Evolutionary conservation across 2,329 filamentous ascomycete species (phyloP), one percentile per base, ranked within the genome.

Genomic region (Fusarium vanettenii): DNA sequence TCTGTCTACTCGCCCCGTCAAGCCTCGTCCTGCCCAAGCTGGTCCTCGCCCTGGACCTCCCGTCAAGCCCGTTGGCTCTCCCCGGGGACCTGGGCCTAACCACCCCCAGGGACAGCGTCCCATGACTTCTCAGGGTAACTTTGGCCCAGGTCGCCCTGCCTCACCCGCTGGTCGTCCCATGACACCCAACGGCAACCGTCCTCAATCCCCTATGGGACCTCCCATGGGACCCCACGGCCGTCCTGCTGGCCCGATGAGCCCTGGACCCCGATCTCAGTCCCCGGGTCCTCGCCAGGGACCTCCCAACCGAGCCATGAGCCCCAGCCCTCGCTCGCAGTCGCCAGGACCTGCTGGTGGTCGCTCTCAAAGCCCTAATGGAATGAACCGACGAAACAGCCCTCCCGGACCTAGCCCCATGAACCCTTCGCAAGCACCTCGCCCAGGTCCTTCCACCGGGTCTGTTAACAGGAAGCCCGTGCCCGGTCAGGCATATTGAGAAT

Each of bases 1-100:
- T 85, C 89, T 99, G 60, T 98, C 97, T 16, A 94, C 95, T 67
- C 92, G 95, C 60, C 95, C 96, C 20, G 93, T 98, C 72, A 98
- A 97, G 87, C 94, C 95, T 56, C 93, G 95, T 55, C 87, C 90
- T 45, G 86, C 86, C 22, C 86, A 84, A 64, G 85, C 86, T 35
- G 86, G 86, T 61, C 87, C 87, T 62, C 86, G 87, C 20, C 70
- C 71, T 70, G 89, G 89, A 41, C 89, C 87, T 70, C 88, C 89
- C 5, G 83, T 91, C 61, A 90, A 88, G 31, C 71, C 74, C 6
- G 71, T 64, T 11, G 78, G 79, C 27, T 71, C 75, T 64, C 71
- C 78, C 31, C 76, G 72, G 55, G 74, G 79, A 48, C 75, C 76
- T 27, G 72, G 65, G 10, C 66, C 62, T 43, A 70, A 70, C 33